Evolutionary conservation across 441 rosid genomes (phyloP).

Genomic region (Manihot esculenta): DNA sequence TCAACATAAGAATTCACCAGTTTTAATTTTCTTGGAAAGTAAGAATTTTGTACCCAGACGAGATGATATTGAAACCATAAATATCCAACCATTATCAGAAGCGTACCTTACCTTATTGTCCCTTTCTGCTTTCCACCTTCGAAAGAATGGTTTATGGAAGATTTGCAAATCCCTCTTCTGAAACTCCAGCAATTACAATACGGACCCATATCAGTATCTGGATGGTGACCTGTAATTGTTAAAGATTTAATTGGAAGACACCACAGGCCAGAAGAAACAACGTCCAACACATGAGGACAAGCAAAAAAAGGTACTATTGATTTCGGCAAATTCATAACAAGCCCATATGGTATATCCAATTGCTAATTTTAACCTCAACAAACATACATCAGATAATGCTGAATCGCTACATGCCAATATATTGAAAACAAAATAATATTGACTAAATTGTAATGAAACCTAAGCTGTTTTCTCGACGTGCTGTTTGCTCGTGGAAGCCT

Average conservation of each 20-base stretch:
- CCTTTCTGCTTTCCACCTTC: too few species aligned
- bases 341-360: slow-evolving; percentile 14
- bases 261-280: neutral
- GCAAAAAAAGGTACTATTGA: neutral
- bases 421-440: neutral
- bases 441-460: neutral
- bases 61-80: too few species aligned
- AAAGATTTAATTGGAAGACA: neutral
- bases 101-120: too few species aligned
- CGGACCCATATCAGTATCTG: too few species aligned
- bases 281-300: neutral
- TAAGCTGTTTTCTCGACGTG: neutral
- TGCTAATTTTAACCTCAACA: neutral
- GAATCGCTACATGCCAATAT: neutral
- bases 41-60: too few species aligned
- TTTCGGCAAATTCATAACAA: neutral
- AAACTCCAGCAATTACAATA: too few species aligned
- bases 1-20: too few species aligned
- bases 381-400: neutral
- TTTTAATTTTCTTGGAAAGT: too few species aligned
- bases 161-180: too few species aligned
- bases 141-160: too few species aligned
- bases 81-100: too few species aligned
- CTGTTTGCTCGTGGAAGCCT: neutral
- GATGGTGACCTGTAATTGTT: neutral